Percentiles rank a stretch among this genome's conserved stretches.
These are phyloP conservation scores for Boletus tomentosulus DNA, from an alignment of 768 basidiomycete species.

Conservation along the genomic window DNA sequence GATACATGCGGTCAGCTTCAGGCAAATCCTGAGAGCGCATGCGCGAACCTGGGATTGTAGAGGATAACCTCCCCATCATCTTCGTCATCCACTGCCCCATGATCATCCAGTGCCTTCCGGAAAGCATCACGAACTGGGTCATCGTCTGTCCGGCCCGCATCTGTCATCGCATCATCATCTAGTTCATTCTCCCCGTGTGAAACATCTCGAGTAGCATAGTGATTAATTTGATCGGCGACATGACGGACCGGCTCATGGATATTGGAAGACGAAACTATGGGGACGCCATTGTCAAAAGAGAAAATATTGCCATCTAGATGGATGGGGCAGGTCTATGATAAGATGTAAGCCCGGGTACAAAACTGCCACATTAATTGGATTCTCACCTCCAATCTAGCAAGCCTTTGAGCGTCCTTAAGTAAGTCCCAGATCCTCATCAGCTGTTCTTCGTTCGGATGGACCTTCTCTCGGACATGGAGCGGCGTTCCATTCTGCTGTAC, in stretches of 20 bases:
- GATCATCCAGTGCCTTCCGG: slow-evolving; percentile 41
- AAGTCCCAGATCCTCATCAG: slow-evolving; percentile 91
- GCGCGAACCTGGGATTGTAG: slow-evolving; percentile 58
- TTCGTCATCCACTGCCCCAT: slow-evolving; percentile 36
- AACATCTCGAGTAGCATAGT: slow-evolving; percentile 2
- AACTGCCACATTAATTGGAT: slow-evolving; percentile 8
- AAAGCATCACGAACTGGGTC: slow-evolving; percentile 76
- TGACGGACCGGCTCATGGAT: background rate
- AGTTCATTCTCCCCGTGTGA: slow-evolving; percentile 13
- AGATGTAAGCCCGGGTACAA: slow-evolving; percentile 12
- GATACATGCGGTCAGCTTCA: slow-evolving; percentile 3
- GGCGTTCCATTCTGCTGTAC: slow-evolving; percentile 21
- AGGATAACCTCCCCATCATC: slow-evolving; percentile 72
- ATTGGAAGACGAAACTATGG: slow-evolving; percentile 7
- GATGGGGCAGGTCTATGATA: slow-evolving; percentile 26
- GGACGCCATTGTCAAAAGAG: slow-evolving; percentile 7
- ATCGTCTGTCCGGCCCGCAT: slow-evolving; percentile 64
- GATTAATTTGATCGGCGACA: slow-evolving; percentile 15
- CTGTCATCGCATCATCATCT: slow-evolving; percentile 64
- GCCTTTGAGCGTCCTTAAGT: slow-evolving; percentile 59
- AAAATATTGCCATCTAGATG: slow-evolving; percentile 21
- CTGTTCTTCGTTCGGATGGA: slow-evolving; percentile 93
- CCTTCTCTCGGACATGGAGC: slow-evolving; percentile 38
- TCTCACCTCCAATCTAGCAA: slow-evolving; percentile 58
- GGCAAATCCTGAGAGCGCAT: background rate